A percentile compares a stretch with the other conserved stretches of the same genome.
phyloP scores from a whole-genome alignment of 345 rosid species.

The Turnera subulata region DNA sequence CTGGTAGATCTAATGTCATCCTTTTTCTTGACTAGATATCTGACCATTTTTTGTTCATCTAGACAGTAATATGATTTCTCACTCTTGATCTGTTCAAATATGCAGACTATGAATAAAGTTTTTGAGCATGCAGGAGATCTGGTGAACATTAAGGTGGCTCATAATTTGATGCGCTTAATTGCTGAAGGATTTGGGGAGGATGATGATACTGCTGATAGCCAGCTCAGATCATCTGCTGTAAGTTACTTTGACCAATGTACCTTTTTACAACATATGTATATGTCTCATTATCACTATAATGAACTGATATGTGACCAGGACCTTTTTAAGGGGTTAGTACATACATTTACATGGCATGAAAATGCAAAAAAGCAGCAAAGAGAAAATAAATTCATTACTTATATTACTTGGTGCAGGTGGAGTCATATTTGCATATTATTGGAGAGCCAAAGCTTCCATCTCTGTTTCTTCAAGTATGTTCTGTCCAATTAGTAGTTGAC shows the following conservation, averaged over 20 bases:
- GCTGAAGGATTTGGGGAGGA: conserved; percentile 99
- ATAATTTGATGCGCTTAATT: conserved; percentile 90
- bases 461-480: conserved; percentile 76
- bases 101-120: conserved; percentile 90
- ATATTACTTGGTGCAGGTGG: conserved; percentile 53
- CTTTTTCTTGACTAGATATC: not conserved
- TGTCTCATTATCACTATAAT: too few species aligned
- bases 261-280: not conserved
- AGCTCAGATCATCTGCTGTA: conserved; percentile 96
- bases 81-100: conserved; percentile 16
- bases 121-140: conserved; percentile 98
- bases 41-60: conserved; percentile 2
- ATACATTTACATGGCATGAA: too few species aligned
- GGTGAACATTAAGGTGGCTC: conserved; percentile 90
- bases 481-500: conserved; percentile 8
- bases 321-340: too few species aligned
- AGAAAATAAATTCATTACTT: too few species aligned
- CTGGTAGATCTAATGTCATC: conserved; percentile 48
- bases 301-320: too few species aligned
- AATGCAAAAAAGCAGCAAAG: too few species aligned
- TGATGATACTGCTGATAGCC: conserved; percentile 77
- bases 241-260: conserved; percentile 28
- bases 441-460: conserved; percentile 98
- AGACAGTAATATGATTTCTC: conserved; percentile 8
- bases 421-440: conserved; percentile 81